Base-by-base conservation (phyloP, 768 basidiomycete species). In the Obba rivulosa region DNA sequence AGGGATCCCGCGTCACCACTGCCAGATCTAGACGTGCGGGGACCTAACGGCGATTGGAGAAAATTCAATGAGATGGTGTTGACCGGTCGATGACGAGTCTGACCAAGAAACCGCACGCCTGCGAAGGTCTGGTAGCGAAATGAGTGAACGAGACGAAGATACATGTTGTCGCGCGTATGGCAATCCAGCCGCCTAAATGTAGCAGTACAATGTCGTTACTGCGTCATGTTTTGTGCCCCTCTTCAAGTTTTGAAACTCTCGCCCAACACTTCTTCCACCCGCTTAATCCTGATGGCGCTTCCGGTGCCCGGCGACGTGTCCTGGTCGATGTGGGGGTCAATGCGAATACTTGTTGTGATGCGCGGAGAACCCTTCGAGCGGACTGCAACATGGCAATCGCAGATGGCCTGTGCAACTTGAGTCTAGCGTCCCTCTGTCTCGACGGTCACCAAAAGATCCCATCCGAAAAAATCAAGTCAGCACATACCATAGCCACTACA, bases 331-430 rank as follows among this genome's bases (percentile, higher is more conserved):
- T 94, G 81, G 1, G 95, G 97, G 37, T 95, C 95, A 46, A 98
- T 94, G 23, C 95, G 85, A 51, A 97, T 87, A 68, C 97, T 94
- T 10, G 93, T 95, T 10, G 89, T 88, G 45, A 93, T 77, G 44
- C 85, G 80, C 16, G 81, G 80, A 0, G 79, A 77, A 21, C 88
- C 89, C 62, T 78, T 76, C 0, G 77, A 79, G 54, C 93, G 92
- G 4, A 93, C 85, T 1, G 89, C 91, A 20, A 77, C 77, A 62
- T 98, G 95, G 62, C 92, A 96, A 51, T 87, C 88, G 55, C 91
- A 87, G 52, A 98, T 96, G 2, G 85, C 91, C 56, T 85, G 74
- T 48, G 78, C 83, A 34, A 98, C 95, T 44, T 80, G 71, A 20
- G 77, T 73, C 92, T 91, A 97, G 0, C 89, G 85, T 4, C 93